Evolutionary conservation across 1,284 basidiomycete genomes (phyloP).

Genomic region (Ceratobasidium sp.): DNA sequence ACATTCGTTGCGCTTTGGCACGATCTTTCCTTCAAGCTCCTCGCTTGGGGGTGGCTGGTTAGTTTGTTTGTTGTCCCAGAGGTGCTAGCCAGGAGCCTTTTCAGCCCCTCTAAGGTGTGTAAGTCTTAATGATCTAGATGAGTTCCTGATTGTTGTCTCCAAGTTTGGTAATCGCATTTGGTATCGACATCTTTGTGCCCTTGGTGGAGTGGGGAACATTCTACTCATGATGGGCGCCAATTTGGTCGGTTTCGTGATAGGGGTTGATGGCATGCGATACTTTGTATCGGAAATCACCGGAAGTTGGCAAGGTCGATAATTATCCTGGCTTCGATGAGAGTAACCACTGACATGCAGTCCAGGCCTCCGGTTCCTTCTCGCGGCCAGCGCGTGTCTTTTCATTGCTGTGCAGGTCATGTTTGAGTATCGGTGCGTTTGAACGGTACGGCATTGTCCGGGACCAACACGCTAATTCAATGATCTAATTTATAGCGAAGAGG

Average conservation of each 20-base stretch:
- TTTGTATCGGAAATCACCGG: constrained; percentile 76
- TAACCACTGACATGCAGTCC: constrained; percentile 10
- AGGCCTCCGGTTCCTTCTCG: constrained; percentile 78
- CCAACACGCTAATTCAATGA: background rate
- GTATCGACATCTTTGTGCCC: constrained; percentile 89
- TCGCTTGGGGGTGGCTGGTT: constrained; percentile 98
- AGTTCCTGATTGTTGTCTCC: constrained; percentile 15
- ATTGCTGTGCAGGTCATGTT: constrained; percentile 94
- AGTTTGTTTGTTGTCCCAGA: constrained; percentile 93
- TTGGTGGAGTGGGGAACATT: constrained; percentile 88
- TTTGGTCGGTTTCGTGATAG: constrained; percentile 95
- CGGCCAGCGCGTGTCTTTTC: constrained; percentile 78
- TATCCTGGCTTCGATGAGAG: constrained; percentile 10
- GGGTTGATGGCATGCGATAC: constrained; percentile 83
- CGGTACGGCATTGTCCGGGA: constrained; percentile 36
- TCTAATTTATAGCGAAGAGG: constrained; percentile 61
- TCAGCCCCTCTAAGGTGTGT: constrained; percentile 76
- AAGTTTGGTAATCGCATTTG: constrained; percentile 78
- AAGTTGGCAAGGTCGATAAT: constrained; percentile 70
- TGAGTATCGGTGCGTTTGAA: constrained; percentile 78
- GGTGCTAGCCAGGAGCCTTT: constrained; percentile 70
- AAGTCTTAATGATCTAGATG: constrained; percentile 21
- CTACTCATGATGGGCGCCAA: constrained; percentile 95
- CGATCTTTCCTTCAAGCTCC: constrained; percentile 87
- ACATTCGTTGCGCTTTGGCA: constrained; percentile 99